Percentiles rank a stretch among this genome's conserved stretches.
Evolutionary conservation across 78 protist genomes (phyloP).

Genomic region (Dictyostelium citrinum): DNA sequence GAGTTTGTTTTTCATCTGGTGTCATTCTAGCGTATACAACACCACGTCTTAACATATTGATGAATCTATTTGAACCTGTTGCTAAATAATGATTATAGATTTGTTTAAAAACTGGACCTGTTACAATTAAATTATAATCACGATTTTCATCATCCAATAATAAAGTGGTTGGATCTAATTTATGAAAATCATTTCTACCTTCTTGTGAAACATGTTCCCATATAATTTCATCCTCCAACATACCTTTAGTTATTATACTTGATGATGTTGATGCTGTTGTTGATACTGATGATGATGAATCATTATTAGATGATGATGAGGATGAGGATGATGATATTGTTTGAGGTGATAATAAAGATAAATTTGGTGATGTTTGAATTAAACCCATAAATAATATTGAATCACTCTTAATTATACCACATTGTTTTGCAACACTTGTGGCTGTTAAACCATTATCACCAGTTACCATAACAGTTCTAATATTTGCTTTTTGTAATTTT

Average conservation of each 20-base stretch:
- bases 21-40: conserved; percentile 88
- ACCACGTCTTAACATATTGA: conserved; percentile 26
- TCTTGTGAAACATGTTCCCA: conserved; percentile 25
- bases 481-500: conserved; percentile 66
- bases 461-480: conserved; percentile 84
- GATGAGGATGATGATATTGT: background rate
- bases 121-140: conserved; percentile 35
- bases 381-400: conserved; percentile 29
- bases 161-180: conserved; percentile 38
- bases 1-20: conserved; percentile 89
- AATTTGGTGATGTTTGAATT: background rate
- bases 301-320: background rate
- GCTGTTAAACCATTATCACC: conserved; percentile 95
- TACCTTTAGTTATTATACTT: background rate
- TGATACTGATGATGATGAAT: background rate
- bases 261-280: background rate
- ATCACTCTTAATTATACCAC: conserved; percentile 72
- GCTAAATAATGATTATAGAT: conserved; percentile 27
- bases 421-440: conserved; percentile 84
- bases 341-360: background rate
- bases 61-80: background rate
- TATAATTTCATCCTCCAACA: background rate
- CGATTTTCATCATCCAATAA: background rate
- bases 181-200: background rate
- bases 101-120: conserved; percentile 66